Percentiles rank a stretch among this genome's conserved stretches.
phyloP scores from a whole-genome alignment of 1,284 basidiomycete genomes.

The Apiotrichum montevideense region DNA sequence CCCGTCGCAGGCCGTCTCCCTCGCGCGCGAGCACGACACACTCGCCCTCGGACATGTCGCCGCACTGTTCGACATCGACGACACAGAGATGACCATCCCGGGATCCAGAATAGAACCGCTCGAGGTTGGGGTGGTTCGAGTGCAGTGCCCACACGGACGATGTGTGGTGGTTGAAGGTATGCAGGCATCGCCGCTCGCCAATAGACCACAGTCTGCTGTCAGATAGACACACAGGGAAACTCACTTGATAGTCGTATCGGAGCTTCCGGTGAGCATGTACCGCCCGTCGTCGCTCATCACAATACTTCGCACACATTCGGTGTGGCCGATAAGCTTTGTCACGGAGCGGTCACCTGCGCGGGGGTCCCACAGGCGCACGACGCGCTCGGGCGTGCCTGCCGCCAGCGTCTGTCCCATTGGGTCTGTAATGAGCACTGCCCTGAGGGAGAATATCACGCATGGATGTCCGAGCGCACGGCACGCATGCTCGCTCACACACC shows the following conservation, averaged over 20 bases:
- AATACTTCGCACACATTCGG: constrained; percentile 89
- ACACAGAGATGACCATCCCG: constrained; percentile 81
- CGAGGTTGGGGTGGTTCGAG: constrained; percentile 79
- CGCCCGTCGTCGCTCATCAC: constrained; percentile 80
- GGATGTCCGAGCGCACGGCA: too few species aligned
- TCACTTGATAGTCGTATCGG: constrained; percentile 62
- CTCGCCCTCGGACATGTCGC: constrained; percentile 78
- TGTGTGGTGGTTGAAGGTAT: constrained; percentile 93
- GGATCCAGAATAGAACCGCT: constrained; percentile 94
- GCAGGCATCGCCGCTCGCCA: constrained; percentile 77
- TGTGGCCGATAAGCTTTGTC: constrained; percentile 77
- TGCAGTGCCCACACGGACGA: constrained; percentile 92
- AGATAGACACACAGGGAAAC: constrained; percentile 3
- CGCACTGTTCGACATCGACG: constrained; percentile 76
- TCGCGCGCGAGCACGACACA: constrained; percentile 79
- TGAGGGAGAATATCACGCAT: too few species aligned
- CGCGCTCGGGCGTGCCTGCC: constrained; percentile 83
- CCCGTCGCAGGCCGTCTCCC: constrained; percentile 23
- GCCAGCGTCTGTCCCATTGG: constrained; percentile 74
- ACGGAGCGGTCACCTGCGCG: constrained; percentile 60
- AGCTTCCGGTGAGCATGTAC: constrained; percentile 84
- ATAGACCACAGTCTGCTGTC: constrained; percentile 79
- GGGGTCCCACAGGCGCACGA: constrained; percentile 89
- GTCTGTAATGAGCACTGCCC: constrained; percentile 46
- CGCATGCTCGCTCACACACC: too few species aligned